A percentile compares a stretch with the other conserved stretches of the same genome.
These are phyloP conservation scores for Rhododendron ferrugineum DNA, from an alignment of 148 eudicot genomes.

Conservation along the genomic window DNA sequence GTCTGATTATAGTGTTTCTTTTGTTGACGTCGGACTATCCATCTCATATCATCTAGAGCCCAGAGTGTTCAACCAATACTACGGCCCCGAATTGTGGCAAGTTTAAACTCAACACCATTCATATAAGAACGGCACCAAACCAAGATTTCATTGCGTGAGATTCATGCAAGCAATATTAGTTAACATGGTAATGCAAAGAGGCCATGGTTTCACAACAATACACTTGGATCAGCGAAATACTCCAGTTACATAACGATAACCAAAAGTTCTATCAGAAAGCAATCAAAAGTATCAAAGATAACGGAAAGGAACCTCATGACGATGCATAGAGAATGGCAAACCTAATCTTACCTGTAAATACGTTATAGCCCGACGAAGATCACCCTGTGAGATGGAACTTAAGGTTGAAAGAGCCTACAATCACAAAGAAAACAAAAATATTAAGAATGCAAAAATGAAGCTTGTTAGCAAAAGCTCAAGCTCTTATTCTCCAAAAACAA, in stretches of 20 bases:
- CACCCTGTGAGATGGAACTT: conserved; percentile 93
- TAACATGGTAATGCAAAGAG: neutral
- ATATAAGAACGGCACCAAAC: neutral
- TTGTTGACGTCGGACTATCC: neutral
- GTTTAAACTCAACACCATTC: neutral
- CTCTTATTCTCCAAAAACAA: neutral
- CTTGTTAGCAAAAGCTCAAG: neutral
- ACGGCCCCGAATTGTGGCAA: neutral
- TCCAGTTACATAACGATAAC: neutral
- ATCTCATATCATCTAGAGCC: neutral
- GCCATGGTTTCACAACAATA: neutral
- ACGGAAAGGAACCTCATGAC: neutral
- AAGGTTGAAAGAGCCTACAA: conserved; percentile 79
- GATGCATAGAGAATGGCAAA: neutral
- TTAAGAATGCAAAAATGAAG: conserved; percentile 10
- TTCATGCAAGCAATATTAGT: neutral
- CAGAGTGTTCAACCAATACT: neutral
- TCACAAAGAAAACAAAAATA: neutral
- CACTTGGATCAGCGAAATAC: neutral
- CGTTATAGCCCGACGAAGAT: conserved; percentile 92
- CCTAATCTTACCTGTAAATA: conserved; percentile 66
- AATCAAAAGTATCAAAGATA: conserved; percentile 1
- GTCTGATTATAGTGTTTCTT: neutral
- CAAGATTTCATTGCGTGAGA: neutral
- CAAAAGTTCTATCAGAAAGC: neutral